Conservation (phyloP, 176 grass and related monocot genomes). For the Hyparrhenia diplandra region DNA sequence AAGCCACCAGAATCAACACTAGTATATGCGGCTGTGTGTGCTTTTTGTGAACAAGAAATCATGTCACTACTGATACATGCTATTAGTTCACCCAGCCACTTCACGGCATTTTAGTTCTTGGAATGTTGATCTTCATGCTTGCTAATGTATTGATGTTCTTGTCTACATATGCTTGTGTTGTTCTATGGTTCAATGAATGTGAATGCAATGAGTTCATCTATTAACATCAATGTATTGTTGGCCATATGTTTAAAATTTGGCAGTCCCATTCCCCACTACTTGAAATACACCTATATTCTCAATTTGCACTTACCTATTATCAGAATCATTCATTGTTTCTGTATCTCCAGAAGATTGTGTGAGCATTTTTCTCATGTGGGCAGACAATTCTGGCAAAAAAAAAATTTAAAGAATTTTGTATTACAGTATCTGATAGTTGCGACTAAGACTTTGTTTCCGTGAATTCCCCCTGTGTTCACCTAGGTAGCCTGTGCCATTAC, state of each 20-base stretch:
- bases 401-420: background rate
- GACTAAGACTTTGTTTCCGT: background rate
- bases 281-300: background rate
- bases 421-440: background rate
- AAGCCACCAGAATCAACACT: too few species aligned
- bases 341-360: background rate
- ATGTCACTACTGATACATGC: background rate
- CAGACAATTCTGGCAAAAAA: background rate
- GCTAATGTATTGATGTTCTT: background rate
- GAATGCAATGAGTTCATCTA: background rate
- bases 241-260: background rate
- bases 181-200: background rate
- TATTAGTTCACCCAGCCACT: background rate
- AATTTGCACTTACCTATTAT: background rate
- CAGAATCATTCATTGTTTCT: background rate
- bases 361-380: background rate
- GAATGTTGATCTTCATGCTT: background rate
- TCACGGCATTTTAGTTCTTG: background rate
- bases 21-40: background rate
- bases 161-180: background rate
- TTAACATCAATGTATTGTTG: background rate
- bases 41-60: background rate
- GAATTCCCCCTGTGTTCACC: background rate
- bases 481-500: background rate
- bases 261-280: background rate